phyloP scores from a whole-genome alignment of 139 green algal species.

The Asterochloris erici region DNA sequence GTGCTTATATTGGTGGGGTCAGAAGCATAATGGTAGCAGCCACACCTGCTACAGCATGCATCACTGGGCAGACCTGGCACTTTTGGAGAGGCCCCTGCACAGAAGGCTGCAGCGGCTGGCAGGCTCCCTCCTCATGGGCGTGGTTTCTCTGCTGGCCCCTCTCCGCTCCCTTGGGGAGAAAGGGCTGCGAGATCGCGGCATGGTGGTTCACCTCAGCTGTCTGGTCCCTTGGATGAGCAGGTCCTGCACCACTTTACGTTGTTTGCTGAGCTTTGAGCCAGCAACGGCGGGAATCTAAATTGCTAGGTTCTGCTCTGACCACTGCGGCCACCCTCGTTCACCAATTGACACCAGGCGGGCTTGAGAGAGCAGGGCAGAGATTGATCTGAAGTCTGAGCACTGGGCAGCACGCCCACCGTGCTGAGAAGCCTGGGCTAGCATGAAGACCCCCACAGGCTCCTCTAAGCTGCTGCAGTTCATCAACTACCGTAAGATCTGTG shows the following conservation, averaged over 20 bases:
- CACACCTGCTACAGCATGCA: no score
- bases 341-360: no score
- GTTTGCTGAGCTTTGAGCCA: no score
- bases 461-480: conserved; percentile 97
- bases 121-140: conserved; percentile 10
- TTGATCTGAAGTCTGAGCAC: no score
- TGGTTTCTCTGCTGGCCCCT: conserved; percentile 4
- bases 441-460: conserved; percentile 79
- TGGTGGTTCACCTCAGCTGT: background rate
- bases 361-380: no score
- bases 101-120: conserved; percentile 12
- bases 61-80: background rate
- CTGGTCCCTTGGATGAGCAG: no score
- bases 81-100: conserved; percentile 2
- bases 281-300: no score
- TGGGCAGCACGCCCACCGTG: no score
- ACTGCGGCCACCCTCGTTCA: no score
- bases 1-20: background rate
- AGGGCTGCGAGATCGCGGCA: conserved; percentile 10
- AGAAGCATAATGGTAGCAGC: background rate
- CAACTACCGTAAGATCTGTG: conserved; percentile 85
- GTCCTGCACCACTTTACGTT: no score
- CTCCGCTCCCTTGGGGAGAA: background rate
- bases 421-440: background rate
- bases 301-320: no score